phyloP scores from a whole-genome alignment of 768 basidiomycete species.

The Podaxis sp. region DNA sequence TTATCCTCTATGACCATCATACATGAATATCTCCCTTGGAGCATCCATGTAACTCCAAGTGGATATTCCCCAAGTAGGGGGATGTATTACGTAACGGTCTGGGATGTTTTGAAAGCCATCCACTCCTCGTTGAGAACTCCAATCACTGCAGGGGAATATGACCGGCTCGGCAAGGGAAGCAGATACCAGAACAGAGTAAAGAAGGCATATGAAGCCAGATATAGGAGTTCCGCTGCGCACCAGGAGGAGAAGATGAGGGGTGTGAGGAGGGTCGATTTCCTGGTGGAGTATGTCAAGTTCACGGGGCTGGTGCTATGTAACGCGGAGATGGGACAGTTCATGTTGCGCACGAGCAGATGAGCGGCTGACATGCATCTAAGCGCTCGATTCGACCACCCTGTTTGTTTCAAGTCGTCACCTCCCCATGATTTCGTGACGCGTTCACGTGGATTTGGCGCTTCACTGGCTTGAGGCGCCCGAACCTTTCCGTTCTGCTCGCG shows the following conservation, averaged over 20 bases:
- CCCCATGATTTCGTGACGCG: neutral
- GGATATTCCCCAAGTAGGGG: slow-evolving; percentile 3
- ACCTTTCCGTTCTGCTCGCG: neutral
- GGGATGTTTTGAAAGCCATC: slow-evolving; percentile 8
- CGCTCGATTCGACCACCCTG: neutral
- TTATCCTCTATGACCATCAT: slow-evolving; percentile 1
- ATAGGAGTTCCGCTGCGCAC: neutral
- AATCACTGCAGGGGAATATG: neutral
- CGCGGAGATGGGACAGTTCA: slow-evolving; percentile 4
- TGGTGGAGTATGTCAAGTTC: slow-evolving; percentile 6
- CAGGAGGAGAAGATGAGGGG: slow-evolving; percentile 9
- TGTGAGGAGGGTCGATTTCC: slow-evolving; percentile 2
- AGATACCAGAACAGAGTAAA: neutral
- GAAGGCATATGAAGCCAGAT: slow-evolving; percentile 4
- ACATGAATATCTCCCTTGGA: slow-evolving; percentile 6
- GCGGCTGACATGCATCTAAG: neutral
- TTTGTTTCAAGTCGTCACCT: neutral
- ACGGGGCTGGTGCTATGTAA: slow-evolving; percentile 3
- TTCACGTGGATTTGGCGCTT: neutral
- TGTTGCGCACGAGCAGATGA: slow-evolving; percentile 4
- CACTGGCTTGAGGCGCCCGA: neutral
- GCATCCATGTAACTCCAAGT: neutral
- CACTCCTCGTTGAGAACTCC: neutral
- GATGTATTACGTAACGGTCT: slow-evolving; percentile 6
- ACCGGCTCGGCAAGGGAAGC: neutral